These are phyloP conservation scores for Sphagnum fallax DNA, from an alignment of 228 moss, liverwort and hornwort species.

Conservation along the genomic window DNA sequence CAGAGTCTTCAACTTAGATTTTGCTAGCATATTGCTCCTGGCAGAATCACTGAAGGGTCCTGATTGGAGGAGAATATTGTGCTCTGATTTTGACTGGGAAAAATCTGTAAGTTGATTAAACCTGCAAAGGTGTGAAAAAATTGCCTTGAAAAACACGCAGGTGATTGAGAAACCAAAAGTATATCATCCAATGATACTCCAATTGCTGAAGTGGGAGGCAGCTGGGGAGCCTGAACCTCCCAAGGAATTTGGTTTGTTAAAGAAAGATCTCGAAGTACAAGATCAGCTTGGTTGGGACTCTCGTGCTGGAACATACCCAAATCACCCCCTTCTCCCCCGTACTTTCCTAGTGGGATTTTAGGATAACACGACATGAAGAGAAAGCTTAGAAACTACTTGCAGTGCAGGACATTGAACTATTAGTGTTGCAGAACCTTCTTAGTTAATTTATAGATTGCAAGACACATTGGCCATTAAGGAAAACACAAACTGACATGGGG, in stretches of 20 bases:
- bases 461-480: too few species aligned
- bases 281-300: constrained; percentile 12
- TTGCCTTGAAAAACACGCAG: constrained; percentile 7
- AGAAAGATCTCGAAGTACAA: constrained; percentile 16
- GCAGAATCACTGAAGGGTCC: neutral
- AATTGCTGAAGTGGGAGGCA: constrained; percentile 42
- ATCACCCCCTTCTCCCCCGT: constrained; percentile 33
- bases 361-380: neutral
- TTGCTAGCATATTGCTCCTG: neutral
- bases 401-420: too few species aligned
- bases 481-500: too few species aligned
- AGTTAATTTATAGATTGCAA: too few species aligned
- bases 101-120: too few species aligned
- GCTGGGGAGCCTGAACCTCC: constrained; percentile 26
- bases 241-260: constrained; percentile 46
- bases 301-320: constrained; percentile 8
- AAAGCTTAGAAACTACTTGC: too few species aligned
- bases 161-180: constrained; percentile 22
- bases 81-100: too few species aligned
- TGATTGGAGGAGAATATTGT: neutral
- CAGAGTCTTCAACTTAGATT: neutral
- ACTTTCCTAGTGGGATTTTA: constrained; percentile 20
- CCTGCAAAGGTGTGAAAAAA: too few species aligned
- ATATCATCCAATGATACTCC: constrained; percentile 39
- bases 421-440: too few species aligned